Conservation (phyloP, 2,329 filamentous ascomycete genomes). For the Aschersonia sp. region DNA sequence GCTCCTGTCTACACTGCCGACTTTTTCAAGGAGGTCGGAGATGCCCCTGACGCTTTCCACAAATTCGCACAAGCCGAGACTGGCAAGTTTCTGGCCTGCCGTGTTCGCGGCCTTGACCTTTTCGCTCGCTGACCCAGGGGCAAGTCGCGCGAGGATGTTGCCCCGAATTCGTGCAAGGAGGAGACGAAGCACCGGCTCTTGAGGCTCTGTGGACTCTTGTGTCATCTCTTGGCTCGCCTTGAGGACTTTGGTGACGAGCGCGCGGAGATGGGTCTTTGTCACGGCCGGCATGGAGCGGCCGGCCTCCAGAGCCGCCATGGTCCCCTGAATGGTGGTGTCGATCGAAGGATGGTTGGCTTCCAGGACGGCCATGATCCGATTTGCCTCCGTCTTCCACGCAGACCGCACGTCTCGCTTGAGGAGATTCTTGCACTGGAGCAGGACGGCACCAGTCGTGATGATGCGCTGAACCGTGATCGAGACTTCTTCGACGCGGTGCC, state of each 20-base stretch:
- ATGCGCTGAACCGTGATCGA: slow-evolving; percentile 35
- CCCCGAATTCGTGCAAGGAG: slow-evolving; percentile 52
- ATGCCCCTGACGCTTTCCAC: slow-evolving; percentile 54
- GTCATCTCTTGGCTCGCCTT: slow-evolving; percentile 32
- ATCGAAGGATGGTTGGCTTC: slow-evolving; percentile 37
- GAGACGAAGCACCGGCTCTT: slow-evolving; percentile 47
- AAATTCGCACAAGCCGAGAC: slow-evolving; percentile 59
- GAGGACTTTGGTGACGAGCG: slow-evolving; percentile 41
- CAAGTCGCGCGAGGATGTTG: slow-evolving; percentile 50
- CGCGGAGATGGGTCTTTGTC: slow-evolving; percentile 43
- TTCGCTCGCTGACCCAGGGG: slow-evolving; percentile 52
- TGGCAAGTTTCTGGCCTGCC: slow-evolving; percentile 54
- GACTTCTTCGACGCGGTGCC: slow-evolving; percentile 38
- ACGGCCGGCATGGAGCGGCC: slow-evolving; percentile 50
- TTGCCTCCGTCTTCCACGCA: slow-evolving; percentile 62
- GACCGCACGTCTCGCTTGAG: slow-evolving; percentile 67
- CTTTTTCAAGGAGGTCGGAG: slow-evolving; percentile 50
- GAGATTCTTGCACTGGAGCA: slow-evolving; percentile 70
- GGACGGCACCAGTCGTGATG: slow-evolving; percentile 57
- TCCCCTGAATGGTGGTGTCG: slow-evolving; percentile 42
- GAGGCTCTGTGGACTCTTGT: slow-evolving; percentile 24
- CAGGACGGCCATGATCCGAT: slow-evolving; percentile 55
- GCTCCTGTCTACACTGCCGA: slow-evolving; percentile 53
- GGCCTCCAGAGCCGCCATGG: slow-evolving; percentile 47
- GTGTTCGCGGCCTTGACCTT: slow-evolving; percentile 55